phyloP scores from a whole-genome alignment of 805 yeast genomes.

The Yamadazyma insecticola region DNA sequence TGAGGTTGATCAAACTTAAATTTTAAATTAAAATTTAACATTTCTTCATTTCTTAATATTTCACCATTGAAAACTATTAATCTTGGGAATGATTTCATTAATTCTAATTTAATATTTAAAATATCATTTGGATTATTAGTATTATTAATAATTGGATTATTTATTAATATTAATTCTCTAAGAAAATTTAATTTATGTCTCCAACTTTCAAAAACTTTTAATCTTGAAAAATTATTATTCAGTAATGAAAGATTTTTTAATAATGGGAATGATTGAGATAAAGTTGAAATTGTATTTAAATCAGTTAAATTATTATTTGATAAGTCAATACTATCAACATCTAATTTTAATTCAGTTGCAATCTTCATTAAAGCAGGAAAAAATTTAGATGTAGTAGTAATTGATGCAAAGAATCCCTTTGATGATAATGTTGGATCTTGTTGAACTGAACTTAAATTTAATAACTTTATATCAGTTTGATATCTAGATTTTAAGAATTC shows the following conservation, averaged over 20 bases:
- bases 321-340: conserved; percentile 68
- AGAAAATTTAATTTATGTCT: conserved; percentile 67
- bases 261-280: conserved; percentile 71
- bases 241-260: conserved; percentile 77
- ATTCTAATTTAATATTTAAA: conserved; percentile 50
- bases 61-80: conserved; percentile 75
- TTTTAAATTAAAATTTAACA: conserved; percentile 45
- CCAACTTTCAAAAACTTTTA: conserved; percentile 68
- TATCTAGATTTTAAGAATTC: conserved; percentile 63
- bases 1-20: conserved; percentile 55
- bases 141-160: conserved; percentile 65
- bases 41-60: conserved; percentile 68
- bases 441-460: conserved; percentile 63
- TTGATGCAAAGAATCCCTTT: conserved; percentile 61
- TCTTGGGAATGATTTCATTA: conserved; percentile 74
- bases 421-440: conserved; percentile 56
- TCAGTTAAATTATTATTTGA: conserved; percentile 60
- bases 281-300: conserved; percentile 50
- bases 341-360: conserved; percentile 51
- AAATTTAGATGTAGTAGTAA: conserved; percentile 68
- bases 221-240: conserved; percentile 60
- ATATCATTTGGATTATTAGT: conserved; percentile 18
- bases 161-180: conserved; percentile 71
- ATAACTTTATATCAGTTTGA: conserved; percentile 56
- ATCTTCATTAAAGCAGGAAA: conserved; percentile 86